Evolutionary conservation across 768 basidiomycete genomes (phyloP).

Genomic region (Leccinellum albellum): DNA sequence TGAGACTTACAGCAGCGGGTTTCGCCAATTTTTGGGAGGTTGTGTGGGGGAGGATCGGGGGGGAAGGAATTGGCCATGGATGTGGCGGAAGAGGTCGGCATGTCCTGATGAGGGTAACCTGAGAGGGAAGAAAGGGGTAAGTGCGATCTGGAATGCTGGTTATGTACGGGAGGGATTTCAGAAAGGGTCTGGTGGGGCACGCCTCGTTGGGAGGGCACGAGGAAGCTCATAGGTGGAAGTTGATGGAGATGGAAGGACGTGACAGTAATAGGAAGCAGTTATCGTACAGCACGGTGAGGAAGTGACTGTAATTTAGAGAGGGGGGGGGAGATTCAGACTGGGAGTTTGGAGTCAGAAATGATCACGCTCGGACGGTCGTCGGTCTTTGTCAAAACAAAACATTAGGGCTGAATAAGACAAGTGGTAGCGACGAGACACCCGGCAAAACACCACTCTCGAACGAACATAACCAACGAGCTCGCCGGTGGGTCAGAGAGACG

Average conservation of each 20-base stretch:
- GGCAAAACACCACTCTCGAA: neutral
- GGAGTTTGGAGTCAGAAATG: conserved; percentile 25
- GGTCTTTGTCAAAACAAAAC: conserved; percentile 18
- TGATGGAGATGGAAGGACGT: conserved; percentile 22
- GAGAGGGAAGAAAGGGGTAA: conserved; percentile 38
- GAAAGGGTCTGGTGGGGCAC: conserved; percentile 23
- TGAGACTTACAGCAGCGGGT: conserved; percentile 70
- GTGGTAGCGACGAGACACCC: neutral
- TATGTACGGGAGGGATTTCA: conserved; percentile 30
- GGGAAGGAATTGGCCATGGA: conserved; percentile 26
- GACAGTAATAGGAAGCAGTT: conserved; percentile 12
- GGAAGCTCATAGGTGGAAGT: conserved; percentile 30
- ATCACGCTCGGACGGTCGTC: conserved; percentile 7
- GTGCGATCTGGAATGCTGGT: conserved; percentile 33
- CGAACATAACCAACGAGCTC: neutral
- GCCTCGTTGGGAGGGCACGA: conserved; percentile 35
- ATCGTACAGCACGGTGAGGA: too few relatives aligned
- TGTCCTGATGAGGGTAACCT: conserved; percentile 32
- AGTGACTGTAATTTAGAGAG: neutral
- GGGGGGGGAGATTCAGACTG: too few relatives aligned
- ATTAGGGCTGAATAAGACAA: conserved; percentile 24
- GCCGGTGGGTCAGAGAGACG: too few relatives aligned
- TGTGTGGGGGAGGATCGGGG: conserved; percentile 35
- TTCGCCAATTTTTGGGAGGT: conserved; percentile 59
- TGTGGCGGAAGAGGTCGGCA: conserved; percentile 27